Conservation (phyloP, 805 yeast species). For the Candida chilensis region DNA sequence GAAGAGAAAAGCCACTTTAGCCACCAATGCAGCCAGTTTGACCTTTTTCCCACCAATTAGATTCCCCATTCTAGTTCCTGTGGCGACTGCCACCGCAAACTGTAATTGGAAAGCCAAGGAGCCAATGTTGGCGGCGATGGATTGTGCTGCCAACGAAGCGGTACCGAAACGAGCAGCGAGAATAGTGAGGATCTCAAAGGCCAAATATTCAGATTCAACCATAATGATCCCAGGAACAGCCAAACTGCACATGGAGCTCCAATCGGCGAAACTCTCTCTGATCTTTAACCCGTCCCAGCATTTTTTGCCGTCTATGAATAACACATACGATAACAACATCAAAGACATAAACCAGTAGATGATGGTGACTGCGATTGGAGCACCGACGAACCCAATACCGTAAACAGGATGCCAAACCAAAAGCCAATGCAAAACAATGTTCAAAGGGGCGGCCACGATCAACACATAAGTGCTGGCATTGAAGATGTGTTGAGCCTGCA, state of each 20-base stretch:
- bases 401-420: conserved; percentile 35
- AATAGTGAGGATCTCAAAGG: conserved; percentile 48
- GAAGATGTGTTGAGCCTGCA: conserved; percentile 50
- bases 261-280: conserved; percentile 17
- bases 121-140: conserved; percentile 42
- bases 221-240: conserved; percentile 47
- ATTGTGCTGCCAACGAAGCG: conserved; percentile 45
- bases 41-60: conserved; percentile 33
- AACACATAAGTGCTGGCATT: conserved; percentile 48
- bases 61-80: conserved; percentile 48
- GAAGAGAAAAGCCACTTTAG: conserved; percentile 14
- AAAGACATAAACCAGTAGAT: conserved; percentile 38
- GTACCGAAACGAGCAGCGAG: conserved; percentile 45
- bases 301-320: conserved; percentile 24
- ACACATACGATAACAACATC: conserved; percentile 19
- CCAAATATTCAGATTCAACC: conserved; percentile 48
- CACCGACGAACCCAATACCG: conserved; percentile 44
- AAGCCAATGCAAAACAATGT: conserved; percentile 34
- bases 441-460: conserved; percentile 37
- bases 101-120: conserved; percentile 45
- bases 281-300: conserved; percentile 17
- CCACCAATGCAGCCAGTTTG: conserved; percentile 14
- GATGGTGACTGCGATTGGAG: conserved; percentile 41
- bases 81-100: conserved; percentile 48
- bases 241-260: conserved; percentile 29